Evolutionary conservation across 2,329 filamentous ascomycete genomes (phyloP).

Genomic region (Alternaria hordeiaustralica): DNA sequence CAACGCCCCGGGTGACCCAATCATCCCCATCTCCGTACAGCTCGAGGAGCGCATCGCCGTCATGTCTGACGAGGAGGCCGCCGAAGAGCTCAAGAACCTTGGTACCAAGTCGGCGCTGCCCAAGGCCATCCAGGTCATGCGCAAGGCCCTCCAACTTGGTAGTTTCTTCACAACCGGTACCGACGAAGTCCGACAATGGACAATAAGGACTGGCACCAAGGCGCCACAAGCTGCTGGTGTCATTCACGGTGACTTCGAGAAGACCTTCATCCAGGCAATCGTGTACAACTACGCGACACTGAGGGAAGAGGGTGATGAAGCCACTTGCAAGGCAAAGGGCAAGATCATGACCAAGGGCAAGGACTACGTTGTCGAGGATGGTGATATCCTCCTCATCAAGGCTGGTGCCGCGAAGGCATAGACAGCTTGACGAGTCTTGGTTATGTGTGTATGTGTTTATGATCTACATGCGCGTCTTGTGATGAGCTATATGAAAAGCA

Average conservation of each 20-base stretch:
- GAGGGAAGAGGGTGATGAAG: conserved; percentile 88
- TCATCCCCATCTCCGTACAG: conserved; percentile 90
- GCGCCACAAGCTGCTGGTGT: conserved; percentile 97
- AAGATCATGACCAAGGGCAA: conserved; percentile 99
- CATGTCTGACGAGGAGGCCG: conserved; percentile 77
- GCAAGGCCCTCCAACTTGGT: conserved; percentile 84
- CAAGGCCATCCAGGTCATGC: conserved; percentile 92
- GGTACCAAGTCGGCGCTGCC: conserved; percentile 87
- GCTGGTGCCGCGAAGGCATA: conserved; percentile 79
- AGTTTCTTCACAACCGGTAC: conserved; percentile 97
- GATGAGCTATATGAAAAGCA: conserved; percentile 26
- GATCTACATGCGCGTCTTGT: conserved; percentile 15
- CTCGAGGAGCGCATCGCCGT: conserved; percentile 91
- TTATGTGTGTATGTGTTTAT: conserved; percentile 9
- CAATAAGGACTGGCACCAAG: conserved; percentile 92
- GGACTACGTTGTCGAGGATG: conserved; percentile 89
- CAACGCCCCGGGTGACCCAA: conserved; percentile 83
- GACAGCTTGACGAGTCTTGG: conserved; percentile 7
- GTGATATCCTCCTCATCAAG: conserved; percentile 86
- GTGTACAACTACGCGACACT: conserved; percentile 88
- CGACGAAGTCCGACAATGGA: conserved; percentile 99
- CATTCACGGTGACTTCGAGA: conserved; percentile 98
- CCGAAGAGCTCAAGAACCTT: conserved; percentile 87
- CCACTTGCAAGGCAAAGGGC: conserved; percentile 87
- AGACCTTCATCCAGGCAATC: conserved; percentile 97